Conservation (phyloP, 768 basidiomycete species). For the Rickenella mellea region DNA sequence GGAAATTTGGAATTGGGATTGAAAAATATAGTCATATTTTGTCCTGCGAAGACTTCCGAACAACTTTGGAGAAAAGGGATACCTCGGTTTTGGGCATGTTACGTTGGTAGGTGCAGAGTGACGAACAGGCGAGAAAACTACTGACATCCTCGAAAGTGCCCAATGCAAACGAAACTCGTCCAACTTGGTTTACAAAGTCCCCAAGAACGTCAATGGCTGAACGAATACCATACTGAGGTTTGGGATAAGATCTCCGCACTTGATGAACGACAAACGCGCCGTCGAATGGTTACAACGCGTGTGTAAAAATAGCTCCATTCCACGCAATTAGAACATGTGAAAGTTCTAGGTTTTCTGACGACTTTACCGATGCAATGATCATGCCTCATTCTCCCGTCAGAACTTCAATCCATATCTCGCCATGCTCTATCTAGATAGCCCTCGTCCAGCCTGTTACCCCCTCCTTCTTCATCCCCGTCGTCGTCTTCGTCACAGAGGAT, state of each 20-base stretch:
- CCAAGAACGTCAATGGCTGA: constrained; percentile 74
- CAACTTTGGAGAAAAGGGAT: constrained; percentile 78
- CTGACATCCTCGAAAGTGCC: constrained; percentile 56
- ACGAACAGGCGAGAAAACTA: background rate
- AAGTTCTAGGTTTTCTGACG: too few species aligned
- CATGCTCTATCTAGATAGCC: too few species aligned
- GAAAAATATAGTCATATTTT: constrained; percentile 86
- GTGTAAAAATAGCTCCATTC: too few species aligned
- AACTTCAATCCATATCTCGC: too few species aligned
- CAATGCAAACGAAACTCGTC: constrained; percentile 80
- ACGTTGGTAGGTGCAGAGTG: constrained; percentile 88
- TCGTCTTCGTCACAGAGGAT: background rate
- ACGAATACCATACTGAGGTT: constrained; percentile 71
- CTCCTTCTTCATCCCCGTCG: too few species aligned
- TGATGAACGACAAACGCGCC: constrained; percentile 53
- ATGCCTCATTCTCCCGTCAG: too few species aligned
- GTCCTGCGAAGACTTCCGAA: constrained; percentile 59
- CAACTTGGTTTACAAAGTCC: constrained; percentile 49
- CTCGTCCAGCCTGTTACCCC: too few species aligned
- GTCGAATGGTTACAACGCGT: constrained; percentile 56
- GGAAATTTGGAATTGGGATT: constrained; percentile 84
- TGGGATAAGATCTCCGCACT: constrained; percentile 62
- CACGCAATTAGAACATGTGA: too few species aligned
- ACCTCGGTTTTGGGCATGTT: constrained; percentile 74
- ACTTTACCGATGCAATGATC: too few species aligned